Base-by-base conservation (phyloP, 495 filamentous ascomycete species). In the Aspergillus bertholletiae region DNA sequence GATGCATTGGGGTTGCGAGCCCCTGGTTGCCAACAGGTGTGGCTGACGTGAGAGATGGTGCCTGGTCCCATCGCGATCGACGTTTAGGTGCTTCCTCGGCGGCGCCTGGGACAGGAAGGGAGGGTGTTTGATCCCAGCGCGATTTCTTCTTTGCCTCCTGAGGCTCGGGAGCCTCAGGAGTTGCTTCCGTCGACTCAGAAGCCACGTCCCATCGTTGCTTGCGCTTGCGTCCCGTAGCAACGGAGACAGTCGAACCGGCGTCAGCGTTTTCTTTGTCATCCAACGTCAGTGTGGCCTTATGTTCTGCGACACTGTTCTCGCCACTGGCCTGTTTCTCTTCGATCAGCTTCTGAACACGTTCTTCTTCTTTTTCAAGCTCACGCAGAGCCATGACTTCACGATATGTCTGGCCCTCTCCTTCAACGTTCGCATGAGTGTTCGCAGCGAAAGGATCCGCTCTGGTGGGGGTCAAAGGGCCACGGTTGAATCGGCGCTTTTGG, bases 161-260 rank as follows among this genome's bases (percentile, higher is more conserved):
- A 20, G 80, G 67, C 35, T 80, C 59, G 2, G 77, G 69, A 23
- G 75, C 68, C 37, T 71, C 65, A 9, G 80, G 65, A 13, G 77
- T 69, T 17, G 76, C 68, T 18, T 67, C 66, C 13, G 74, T 71
- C 11, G 75, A 68, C 21, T 78, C 76, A 3, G 79, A 75, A 26
- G 83, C 70, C 13, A 92, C 82, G 76, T 96, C 93, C 94, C 94
- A 97, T 65, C 94, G 80, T 75, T 94, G 92, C 78, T 96, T 97
- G 59, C 90, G 84, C 79, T 92, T 96, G 50, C 86, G 80, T 3
- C 85, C 85, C 20, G 80, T 69, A 2, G 79, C 68, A 12, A 80
- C 85, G 17, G 79, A 74, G 48, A 84, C 88, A 22, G 87, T 84
- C 15, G 86, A 82, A 8, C 86, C 85, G 49, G 83, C 77, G 21